Conservation (phyloP, 2,329 filamentous ascomycete genomes). For the Botrytis fabae region DNA sequence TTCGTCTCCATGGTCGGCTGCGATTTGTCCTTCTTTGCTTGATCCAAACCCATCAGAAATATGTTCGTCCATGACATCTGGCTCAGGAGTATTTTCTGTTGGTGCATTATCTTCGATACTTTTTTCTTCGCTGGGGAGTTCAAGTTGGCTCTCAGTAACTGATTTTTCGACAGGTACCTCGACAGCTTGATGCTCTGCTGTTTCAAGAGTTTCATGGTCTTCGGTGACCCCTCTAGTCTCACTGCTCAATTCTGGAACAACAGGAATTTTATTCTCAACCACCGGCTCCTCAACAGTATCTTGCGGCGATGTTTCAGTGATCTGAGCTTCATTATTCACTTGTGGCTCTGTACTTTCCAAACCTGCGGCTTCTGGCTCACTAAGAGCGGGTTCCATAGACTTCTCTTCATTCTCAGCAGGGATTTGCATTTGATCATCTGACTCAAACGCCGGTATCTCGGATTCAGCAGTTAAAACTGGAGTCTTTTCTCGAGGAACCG, state of each 20-base stretch:
- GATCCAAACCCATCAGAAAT: no score
- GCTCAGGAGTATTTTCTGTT: background rate
- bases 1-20: background rate
- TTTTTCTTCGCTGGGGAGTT: accelerated
- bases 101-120: accelerated
- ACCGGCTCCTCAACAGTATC: background rate
- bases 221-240: background rate
- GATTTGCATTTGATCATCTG: background rate
- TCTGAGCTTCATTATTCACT: no score
- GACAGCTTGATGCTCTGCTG: background rate
- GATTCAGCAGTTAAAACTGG: background rate
- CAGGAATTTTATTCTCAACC: background rate
- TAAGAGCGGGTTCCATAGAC: background rate
- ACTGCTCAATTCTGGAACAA: background rate
- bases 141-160: accelerated
- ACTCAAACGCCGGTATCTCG: background rate
- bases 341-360: background rate
- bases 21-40: background rate
- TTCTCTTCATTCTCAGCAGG: background rate
- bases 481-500: background rate
- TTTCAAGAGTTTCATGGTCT: background rate
- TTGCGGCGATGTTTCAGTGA: background rate
- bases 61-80: background rate
- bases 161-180: background rate
- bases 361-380: background rate